These are phyloP conservation scores for Oryza meridionalis DNA, from an alignment of 176 grass and related monocot genomes.

Conservation along the genomic window DNA sequence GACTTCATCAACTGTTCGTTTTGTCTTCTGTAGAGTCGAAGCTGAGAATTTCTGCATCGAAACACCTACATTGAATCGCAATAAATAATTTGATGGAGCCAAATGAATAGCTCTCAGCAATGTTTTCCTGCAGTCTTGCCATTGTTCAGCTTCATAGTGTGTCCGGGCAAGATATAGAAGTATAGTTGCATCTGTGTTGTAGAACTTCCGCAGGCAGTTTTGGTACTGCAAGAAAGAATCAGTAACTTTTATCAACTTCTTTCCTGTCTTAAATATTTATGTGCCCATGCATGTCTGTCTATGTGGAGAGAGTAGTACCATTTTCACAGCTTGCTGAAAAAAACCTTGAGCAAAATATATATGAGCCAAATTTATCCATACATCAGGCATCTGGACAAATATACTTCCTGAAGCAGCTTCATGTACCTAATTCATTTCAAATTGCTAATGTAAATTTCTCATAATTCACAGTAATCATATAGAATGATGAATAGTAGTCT, in stretches of 20 bases:
- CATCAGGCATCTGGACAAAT: constrained; percentile 95
- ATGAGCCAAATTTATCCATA: constrained; percentile 96
- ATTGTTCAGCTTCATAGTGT: constrained; percentile 95
- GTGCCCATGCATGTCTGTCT: background rate
- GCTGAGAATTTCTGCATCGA: constrained; percentile 99
- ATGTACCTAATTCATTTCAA: constrained; percentile 74
- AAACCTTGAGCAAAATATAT: constrained; percentile 96
- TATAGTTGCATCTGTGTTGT: constrained; percentile 86
- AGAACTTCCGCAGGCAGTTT: constrained; percentile 86
- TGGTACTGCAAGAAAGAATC: constrained; percentile 73
- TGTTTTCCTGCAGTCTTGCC: constrained; percentile 97
- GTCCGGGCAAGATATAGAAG: constrained; percentile 89
- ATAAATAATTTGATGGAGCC: constrained; percentile 93
- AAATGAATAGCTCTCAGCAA: constrained; percentile 94
- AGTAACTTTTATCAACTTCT: constrained; percentile 16
- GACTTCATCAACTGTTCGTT: constrained; percentile 90
- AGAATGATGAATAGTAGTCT: constrained; percentile 1
- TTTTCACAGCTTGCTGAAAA: constrained; percentile 91
- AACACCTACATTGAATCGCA: constrained; percentile 85
- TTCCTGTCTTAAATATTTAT: background rate
- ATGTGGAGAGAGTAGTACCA: constrained; percentile 41
- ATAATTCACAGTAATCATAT: constrained; percentile 28
- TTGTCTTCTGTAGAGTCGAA: constrained; percentile 88
- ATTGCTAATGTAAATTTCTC: constrained; percentile 33
- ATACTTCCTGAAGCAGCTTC: constrained; percentile 90